These are phyloP conservation scores for Drechslera avenae DNA, from an alignment of 2,329 filamentous ascomycete species.

Conservation along the genomic window DNA sequence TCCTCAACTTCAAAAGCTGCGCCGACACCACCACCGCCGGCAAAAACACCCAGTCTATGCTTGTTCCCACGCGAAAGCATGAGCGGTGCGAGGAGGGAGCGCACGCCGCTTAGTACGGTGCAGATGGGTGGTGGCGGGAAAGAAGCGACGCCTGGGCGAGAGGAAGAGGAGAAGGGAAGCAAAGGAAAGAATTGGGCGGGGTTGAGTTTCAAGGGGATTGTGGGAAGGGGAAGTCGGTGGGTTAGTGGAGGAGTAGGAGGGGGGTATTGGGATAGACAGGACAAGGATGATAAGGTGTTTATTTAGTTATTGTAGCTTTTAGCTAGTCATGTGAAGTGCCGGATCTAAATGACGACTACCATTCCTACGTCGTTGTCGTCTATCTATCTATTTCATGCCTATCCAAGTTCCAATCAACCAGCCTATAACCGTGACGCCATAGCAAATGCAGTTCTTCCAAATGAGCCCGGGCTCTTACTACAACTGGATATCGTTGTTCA, in stretches of 20 bases:
- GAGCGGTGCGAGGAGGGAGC: too few species aligned
- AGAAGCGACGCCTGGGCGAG: constrained; percentile 17
- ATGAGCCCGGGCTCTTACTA: constrained; percentile 44
- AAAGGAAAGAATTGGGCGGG: constrained; percentile 27
- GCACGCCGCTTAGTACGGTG: too few species aligned
- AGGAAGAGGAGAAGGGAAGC: constrained; percentile 6
- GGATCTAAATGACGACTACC: neutral
- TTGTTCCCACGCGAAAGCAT: too few species aligned
- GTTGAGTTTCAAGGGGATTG: constrained; percentile 28
- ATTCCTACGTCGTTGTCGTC: neutral
- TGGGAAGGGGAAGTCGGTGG: constrained; percentile 20
- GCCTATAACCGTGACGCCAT: too few species aligned
- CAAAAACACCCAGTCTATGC: too few species aligned
- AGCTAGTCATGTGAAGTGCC: too few species aligned
- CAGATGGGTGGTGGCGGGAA: neutral
- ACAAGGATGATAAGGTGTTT: constrained; percentile 28
- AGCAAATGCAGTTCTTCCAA: neutral
- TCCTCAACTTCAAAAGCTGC: too few species aligned
- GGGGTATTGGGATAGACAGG: constrained; percentile 20
- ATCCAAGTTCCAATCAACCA: neutral
- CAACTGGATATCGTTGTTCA: constrained; percentile 86
- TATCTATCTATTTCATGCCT: too few species aligned
- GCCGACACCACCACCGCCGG: too few species aligned
- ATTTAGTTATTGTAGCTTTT: constrained; percentile 18
- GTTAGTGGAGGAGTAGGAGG: constrained; percentile 15